Base-by-base conservation (phyloP, 1,284 basidiomycete genomes). In the Porogramme epimiltina region DNA sequence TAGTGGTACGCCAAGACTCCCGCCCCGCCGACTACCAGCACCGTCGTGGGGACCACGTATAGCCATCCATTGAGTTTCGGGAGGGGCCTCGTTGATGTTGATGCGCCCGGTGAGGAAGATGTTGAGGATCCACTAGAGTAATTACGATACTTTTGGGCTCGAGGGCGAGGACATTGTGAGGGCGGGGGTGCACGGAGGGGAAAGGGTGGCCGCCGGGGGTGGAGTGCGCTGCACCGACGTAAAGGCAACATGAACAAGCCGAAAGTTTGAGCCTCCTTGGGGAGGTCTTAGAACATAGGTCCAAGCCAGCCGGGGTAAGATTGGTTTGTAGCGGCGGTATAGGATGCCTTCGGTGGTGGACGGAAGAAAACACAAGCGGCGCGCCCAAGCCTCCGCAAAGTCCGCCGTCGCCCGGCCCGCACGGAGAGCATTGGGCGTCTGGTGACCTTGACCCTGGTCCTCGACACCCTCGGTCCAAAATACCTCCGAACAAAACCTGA, bases 1-100 rank as follows among this genome's bases (percentile, higher is more conserved):
- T 77, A 77, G 54, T 85, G 70, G 61, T 87, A 89, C 22, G 83
- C 77, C 45, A 77, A 52, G 52, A 76, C 75, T 11, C 76, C 73
- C 18, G 67, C 71, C 6, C 77, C 78, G 10, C 59, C 60, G 2
- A 68, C 28, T 4, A 63, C 47, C 10, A 66, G 43, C 2, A 64
- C 4, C 2, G 61, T 62, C 5, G 62, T 59, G 20, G 67, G 60
- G 2, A 56, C 55, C 11, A 65, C 55, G 22, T 43, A 52, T 1
- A 66, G 23, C 65, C 62, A 67, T 42, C 55, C 39, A 19, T 52
- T 54, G 1, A 55, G 22, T 18, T 55, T 54, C 16, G 44, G 42
- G 33, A 51, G 46, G 3, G 40, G 49, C 13, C 28, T 33, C 19
- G 52, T 8, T 6, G 24, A 15, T 24, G 26, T 34, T 5, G 33